These are phyloP conservation scores for Vachellia pachyceras DNA, from an alignment of 306 rosid genomes.

Conservation along the genomic window DNA sequence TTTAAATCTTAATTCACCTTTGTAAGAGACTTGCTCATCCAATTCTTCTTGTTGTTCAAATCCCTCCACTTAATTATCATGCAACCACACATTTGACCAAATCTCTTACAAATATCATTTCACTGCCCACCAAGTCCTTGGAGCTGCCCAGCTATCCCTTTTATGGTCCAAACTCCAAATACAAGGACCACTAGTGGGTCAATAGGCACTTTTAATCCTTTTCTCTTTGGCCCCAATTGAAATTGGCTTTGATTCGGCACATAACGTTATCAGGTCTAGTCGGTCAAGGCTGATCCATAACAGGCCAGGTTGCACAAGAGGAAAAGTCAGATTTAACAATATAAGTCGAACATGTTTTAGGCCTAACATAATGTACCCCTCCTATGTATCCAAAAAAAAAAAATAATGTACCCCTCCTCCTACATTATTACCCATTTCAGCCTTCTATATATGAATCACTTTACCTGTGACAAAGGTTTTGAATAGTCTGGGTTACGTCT, in stretches of 20 bases:
- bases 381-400: too few species aligned
- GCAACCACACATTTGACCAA: background rate
- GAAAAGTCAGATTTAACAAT: background rate
- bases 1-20: too few species aligned
- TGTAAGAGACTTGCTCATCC: too few species aligned
- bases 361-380: background rate
- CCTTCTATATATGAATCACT: background rate
- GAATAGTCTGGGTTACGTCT: background rate
- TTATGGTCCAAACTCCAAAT: background rate
- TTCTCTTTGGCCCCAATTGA: background rate
- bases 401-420: background rate
- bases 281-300: conserved; percentile 4
- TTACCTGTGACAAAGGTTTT: background rate
- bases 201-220: background rate
- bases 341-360: background rate
- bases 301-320: background rate
- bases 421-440: too few species aligned
- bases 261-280: background rate
- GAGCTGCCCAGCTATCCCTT: background rate
- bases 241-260: background rate
- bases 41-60: too few species aligned
- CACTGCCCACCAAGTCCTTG: background rate
- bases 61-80: too few species aligned
- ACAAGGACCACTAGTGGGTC: conserved; percentile 24
- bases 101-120: background rate